Evolutionary conservation across 805 yeast species (phyloP), one percentile per base, ranked within the genome.

Genomic region (Candida nitratophila): DNA sequence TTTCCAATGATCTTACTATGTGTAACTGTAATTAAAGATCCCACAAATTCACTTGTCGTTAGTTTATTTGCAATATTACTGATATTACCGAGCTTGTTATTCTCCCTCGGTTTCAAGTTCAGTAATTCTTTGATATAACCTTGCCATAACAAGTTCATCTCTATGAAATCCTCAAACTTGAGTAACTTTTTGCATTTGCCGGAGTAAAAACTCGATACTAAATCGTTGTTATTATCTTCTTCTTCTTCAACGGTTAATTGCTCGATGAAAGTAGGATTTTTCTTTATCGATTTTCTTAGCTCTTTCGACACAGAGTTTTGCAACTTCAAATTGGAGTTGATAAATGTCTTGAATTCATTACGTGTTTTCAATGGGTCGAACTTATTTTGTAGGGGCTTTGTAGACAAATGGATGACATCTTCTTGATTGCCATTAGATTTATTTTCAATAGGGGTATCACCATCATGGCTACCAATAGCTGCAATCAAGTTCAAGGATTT

Each of bases 21-120:
- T 2, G 69, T 53, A 0, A 89, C 89, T 14, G 69, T 70, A 14
- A 88, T 45, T 36, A 61, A 59, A n/a, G 93, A 76, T 3, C 97
- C 96, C 52, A 83, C 83, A 62, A 76, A 84, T 55, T 89, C 97
- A 1, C 93, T 86, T 47, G 83, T 73, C 1, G 91, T 74, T 35
- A 89, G 63, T 51, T 82, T 79, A 6, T 77, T 66, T 19, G 84
- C 60, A 1, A 79, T 52, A 10, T 47, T 44, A 45, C 37, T 55
- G 43, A 61, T 46, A 31, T 57, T 57, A 14, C 50, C 49, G 37
- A 54, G 7, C 44, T 49, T 31, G 62, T 17, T 19, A 16, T 21
- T 39, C 17, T 33, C 40, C 24, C 24, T 16, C n/a, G 15, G 12
- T 20, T 5, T 22, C n/a, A 43, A 35, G 1, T 60, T 58, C 2